Percentiles rank a stretch among this genome's conserved stretches.
These are phyloP conservation scores for Platismatia glauca DNA, from an alignment of 495 filamentous ascomycete species.

Conservation along the genomic window DNA sequence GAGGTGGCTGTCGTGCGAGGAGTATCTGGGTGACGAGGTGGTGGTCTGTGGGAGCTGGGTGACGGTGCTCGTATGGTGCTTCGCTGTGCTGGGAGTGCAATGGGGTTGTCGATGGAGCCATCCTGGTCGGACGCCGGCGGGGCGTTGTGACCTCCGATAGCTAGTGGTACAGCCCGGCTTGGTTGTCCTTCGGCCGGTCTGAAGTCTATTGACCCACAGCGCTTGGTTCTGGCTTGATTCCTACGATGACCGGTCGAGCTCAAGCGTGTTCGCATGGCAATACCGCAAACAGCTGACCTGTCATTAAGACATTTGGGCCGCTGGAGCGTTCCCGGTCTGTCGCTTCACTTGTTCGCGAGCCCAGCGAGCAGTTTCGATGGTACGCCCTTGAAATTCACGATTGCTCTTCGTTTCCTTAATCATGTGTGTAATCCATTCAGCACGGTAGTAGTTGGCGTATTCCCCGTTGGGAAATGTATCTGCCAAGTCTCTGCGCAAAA, in stretches of 20 bases:
- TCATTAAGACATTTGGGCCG: constrained; percentile 21
- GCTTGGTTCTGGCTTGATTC: background rate
- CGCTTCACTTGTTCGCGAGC: constrained; percentile 95
- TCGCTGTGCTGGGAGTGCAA: constrained; percentile 18
- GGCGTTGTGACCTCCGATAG: constrained; percentile 8
- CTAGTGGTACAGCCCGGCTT: constrained; percentile 11
- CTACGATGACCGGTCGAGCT: constrained; percentile 1
- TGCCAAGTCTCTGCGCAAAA: constrained; percentile 65
- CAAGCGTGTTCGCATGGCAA: background rate
- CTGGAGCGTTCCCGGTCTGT: constrained; percentile 48
- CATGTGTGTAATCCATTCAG: constrained; percentile 80
- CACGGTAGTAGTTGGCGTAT: constrained; percentile 69
- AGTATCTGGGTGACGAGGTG: constrained; percentile 17
- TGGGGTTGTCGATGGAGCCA: constrained; percentile 14
- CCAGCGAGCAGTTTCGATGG: constrained; percentile 92
- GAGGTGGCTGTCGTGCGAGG: constrained; percentile 14
- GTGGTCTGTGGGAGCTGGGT: constrained; percentile 7
- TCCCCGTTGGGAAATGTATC: constrained; percentile 90
- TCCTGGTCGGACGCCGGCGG: constrained; percentile 19
- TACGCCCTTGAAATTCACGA: constrained; percentile 71
- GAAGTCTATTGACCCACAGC: background rate
- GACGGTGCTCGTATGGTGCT: constrained; percentile 19
- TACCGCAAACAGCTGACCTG: background rate
- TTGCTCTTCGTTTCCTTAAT: constrained; percentile 81
- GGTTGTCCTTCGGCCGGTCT: background rate